Evolutionary conservation across 805 yeast species (phyloP), one percentile per base, ranked within the genome.

Genomic region (Yarrowia sp.): DNA sequence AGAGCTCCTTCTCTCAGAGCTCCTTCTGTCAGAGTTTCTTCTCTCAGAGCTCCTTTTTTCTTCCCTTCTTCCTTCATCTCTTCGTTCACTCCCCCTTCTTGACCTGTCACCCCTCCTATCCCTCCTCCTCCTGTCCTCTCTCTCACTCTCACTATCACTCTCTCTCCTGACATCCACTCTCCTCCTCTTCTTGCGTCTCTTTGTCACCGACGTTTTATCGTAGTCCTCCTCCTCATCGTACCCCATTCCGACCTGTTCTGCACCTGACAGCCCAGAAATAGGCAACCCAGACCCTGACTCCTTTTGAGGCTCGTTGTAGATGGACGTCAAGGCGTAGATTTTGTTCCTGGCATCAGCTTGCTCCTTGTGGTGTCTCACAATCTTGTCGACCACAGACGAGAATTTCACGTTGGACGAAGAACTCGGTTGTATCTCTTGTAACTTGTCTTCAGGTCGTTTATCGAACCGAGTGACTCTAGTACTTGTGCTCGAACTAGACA

Each of bases 141-240:
- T 38, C 32, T 26, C 32, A 26, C 32, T 26, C 32, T 26, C 32
- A 26, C 32, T 26, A 26, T 5, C 32, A 26, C 32, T 26, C 4
- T 5, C 32, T 5, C 7, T 5, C 32, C 32, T 26, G 4, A 5
- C 7, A 26, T 26, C 32, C 32, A 26, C 32, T 5, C 58, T 22
- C 11, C 45, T 40, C 10, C 63, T 8, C 40, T 22, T 42, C 40
- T 56, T 41, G 15, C 38, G 26, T n/a, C 38, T 8, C 40, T 56
- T 56, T 2, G 38, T n/a, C 38, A 56, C 63, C 5, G 63, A 32
- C 22, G 41, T n/a, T 8, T 15, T 59, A 45, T 59, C 65, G 15
- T 59, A 59, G 12, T 59, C 65, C 35, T 45, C 65, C 8, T 59
- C 65, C n/a, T 59, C 65, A 15, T 59, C 65, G 43, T 59, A 59